Evolutionary conservation across 176 grass and related monocot species (phyloP).

Genomic region (Cymbopogon citratus): DNA sequence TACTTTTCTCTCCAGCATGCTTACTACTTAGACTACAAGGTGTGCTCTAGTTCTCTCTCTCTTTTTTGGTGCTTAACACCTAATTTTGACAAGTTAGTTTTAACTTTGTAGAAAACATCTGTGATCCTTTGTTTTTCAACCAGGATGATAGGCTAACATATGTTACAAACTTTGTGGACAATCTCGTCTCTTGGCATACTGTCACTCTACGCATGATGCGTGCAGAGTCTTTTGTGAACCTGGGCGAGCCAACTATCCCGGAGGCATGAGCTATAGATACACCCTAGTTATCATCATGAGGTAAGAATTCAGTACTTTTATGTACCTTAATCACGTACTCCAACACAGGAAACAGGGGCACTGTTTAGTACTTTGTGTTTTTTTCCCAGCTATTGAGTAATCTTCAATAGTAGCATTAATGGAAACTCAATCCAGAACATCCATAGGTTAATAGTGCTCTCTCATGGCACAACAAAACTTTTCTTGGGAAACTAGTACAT

Average conservation of each 20-base stretch:
- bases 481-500: background rate
- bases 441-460: background rate
- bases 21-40: constrained; percentile 96
- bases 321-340: background rate
- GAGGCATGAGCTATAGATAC: constrained; percentile 36
- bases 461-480: background rate
- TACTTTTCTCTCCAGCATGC: constrained; percentile 65
- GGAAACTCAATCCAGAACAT: background rate
- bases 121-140: constrained; percentile 23
- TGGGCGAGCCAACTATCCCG: constrained; percentile 88
- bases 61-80: background rate
- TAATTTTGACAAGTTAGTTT: background rate
- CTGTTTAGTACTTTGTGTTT: background rate
- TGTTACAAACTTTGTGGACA: constrained; percentile 71
- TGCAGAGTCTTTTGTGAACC: constrained; percentile 92
- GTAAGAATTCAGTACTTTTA: constrained; percentile 17
- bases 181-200: constrained; percentile 81
- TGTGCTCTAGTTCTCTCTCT: constrained; percentile 1
- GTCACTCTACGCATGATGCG: constrained; percentile 77
- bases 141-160: constrained; percentile 76
- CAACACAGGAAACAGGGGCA: background rate
- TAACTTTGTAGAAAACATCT: background rate
- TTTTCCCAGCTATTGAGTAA: background rate
- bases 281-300: background rate
- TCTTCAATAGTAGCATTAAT: background rate